These are phyloP conservation scores for Fusarium multiceps DNA, from an alignment of 2,329 filamentous ascomycete genomes.

Conservation along the genomic window DNA sequence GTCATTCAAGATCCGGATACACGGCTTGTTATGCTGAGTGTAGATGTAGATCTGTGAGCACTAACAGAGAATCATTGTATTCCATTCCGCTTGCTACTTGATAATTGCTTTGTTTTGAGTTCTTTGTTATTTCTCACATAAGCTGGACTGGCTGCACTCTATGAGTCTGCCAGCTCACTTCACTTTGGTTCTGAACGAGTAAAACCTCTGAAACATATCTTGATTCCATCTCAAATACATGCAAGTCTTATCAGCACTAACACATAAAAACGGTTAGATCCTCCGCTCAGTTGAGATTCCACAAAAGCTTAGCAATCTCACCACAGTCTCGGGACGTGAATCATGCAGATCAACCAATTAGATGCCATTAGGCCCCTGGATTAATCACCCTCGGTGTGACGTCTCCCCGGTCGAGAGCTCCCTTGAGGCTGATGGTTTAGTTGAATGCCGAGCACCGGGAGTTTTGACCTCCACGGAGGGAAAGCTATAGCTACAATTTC, in stretches of 20 bases:
- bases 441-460: slow-evolving; percentile 10
- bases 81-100: not conserved
- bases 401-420: slow-evolving; percentile 16
- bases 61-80: slow-evolving; percentile 2
- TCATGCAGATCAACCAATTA: slow-evolving; percentile 29
- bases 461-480: not conserved
- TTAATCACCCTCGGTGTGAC: slow-evolving; percentile 42
- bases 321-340: slow-evolving; percentile 14
- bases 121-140: slow-evolving; percentile 17
- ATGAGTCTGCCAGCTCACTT: slow-evolving; percentile 14
- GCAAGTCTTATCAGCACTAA: slow-evolving; percentile 37
- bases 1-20: slow-evolving; percentile 20
- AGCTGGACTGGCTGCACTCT: not conserved
- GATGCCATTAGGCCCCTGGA: slow-evolving; percentile 13
- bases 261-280: not conserved
- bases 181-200: not conserved
- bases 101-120: not conserved
- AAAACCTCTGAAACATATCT: not conserved
- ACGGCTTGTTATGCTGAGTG: not conserved
- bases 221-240: not conserved
- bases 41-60: slow-evolving; percentile 29
- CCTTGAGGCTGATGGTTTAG: slow-evolving; percentile 2
- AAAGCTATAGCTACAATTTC: not conserved
- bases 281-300: not conserved
- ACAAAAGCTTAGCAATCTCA: slow-evolving; percentile 38